phyloP scores from a whole-genome alignment of 805 yeast genomes.

The Nakazawaea peltata region DNA sequence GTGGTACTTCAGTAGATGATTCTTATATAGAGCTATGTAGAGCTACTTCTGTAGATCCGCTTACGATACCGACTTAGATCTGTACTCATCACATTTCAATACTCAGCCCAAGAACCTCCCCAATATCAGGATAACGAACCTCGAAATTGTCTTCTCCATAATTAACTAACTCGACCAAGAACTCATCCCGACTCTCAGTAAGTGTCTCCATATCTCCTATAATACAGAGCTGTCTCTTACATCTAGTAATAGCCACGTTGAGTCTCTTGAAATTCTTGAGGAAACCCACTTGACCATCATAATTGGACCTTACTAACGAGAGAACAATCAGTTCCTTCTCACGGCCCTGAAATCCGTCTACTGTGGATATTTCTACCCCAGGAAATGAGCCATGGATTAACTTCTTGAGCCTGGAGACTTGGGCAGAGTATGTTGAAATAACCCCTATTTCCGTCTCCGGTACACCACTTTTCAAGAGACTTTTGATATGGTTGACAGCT shows the following conservation, averaged over 20 bases:
- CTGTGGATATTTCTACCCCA: constrained; percentile 71
- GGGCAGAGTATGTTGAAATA: constrained; percentile 88
- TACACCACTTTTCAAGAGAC: constrained; percentile 47
- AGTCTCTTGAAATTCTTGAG: constrained; percentile 69
- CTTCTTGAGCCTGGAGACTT: constrained; percentile 55
- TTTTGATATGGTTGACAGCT: constrained; percentile 47
- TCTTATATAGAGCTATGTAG: no score
- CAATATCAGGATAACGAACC: constrained; percentile 55
- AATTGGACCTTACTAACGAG: constrained; percentile 78
- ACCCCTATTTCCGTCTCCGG: constrained; percentile 59
- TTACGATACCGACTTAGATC: no score
- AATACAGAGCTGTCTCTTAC: constrained; percentile 76
- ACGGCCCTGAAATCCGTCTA: constrained; percentile 95
- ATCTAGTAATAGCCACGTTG: constrained; percentile 91
- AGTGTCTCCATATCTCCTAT: constrained; percentile 82
- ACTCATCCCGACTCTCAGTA: constrained; percentile 31
- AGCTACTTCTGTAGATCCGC: no score
- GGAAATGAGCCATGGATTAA: constrained; percentile 28
- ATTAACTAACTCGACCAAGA: constrained; percentile 55
- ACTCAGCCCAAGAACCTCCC: constrained; percentile 15
- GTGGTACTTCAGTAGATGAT: background rate
- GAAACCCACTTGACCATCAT: constrained; percentile 67
- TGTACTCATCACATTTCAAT: background rate
- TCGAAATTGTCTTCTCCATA: constrained; percentile 66
- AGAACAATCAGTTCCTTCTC: constrained; percentile 84